Conservation (phyloP, 2,329 filamentous ascomycete genomes). For the Xylaria sp. region DNA sequence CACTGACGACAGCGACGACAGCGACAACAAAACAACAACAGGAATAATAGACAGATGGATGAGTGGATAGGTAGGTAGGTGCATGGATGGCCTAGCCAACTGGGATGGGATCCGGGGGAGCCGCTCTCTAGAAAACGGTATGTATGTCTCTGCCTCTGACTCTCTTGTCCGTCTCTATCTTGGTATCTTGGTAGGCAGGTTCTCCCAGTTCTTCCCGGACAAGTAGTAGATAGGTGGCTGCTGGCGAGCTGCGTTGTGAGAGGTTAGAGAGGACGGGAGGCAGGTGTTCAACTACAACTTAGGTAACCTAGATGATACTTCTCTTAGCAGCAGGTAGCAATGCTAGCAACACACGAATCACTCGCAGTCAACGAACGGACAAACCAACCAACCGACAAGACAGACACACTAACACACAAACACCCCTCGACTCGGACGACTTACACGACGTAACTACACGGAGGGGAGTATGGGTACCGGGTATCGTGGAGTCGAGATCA, state of each 20-base stretch:
- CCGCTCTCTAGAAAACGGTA: neutral
- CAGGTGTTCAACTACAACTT: conserved; percentile 4
- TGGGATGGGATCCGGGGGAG: neutral
- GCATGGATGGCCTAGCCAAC: neutral
- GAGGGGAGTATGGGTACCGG: neutral
- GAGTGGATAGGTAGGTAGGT: neutral
- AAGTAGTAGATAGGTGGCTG: neutral
- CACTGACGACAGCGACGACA: conserved; percentile 1
- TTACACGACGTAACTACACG: conserved; percentile 6
- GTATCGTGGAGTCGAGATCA: neutral
- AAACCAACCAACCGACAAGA: neutral
- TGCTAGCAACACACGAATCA: neutral
- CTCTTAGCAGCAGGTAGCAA: conserved; percentile 9
- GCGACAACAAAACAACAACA: neutral
- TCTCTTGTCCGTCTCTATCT: neutral
- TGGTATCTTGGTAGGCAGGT: neutral
- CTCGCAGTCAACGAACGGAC: neutral
- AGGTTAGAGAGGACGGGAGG: conserved; percentile 2
- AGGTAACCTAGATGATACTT: conserved; percentile 1
- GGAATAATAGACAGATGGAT: neutral
- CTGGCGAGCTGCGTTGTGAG: neutral
- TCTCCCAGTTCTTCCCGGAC: neutral
- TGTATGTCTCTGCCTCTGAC: neutral
- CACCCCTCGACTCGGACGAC: conserved; percentile 12
- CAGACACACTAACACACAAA: neutral